Base-by-base conservation (phyloP, 805 yeast genomes). In the Schizosaccharomyces japonicus region DNA sequence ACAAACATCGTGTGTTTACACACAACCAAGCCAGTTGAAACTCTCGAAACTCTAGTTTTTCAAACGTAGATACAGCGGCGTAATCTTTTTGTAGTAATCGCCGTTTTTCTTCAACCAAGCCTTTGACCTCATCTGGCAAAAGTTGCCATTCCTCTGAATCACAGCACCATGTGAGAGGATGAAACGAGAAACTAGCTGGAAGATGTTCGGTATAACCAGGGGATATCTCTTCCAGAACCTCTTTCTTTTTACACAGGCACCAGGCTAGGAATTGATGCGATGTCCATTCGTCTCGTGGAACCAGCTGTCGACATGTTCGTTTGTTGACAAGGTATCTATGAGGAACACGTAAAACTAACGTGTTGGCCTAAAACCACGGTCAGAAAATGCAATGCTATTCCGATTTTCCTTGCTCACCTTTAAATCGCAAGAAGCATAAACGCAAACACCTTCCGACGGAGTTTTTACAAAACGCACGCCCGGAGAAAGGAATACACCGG, bases 1-100 rank as follows among this genome's bases (percentile, higher is more conserved):
- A 42, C 27, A 42, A 27, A 21, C 46, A 42, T 27, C 46, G 19
- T 5, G 46, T 42, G 27, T 42, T 42, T 26, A 42, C 46, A 21
- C 42, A 36, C 13, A 36, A 27, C 42, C 42, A 36, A 19, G 27
- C 42, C 42, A 25, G 23, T 21, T 36, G 42, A 21, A 36, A 36
- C 11, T 13, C 13, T 23, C 13, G 2, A 25, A n/a, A 23, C 27
- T 36, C 42, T 1, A 36, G 2, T 2, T 5, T 21, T 17, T 19
- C 42, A 36, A 36, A 36, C n/a, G 17, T 36, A 19, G 25, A 19
- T 10, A 36, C 27, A 2, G 2, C 13, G 7, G 17, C 25, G 13
- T 36, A 36, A 36, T 36, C 42, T 4, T 19, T 6, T 13, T 13
- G 13, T 23, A 36, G 13, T 6, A 21, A 17, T 19, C 23, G 25